Evolutionary conservation across 1,139 yeast species (phyloP).

Genomic region (Eremothecium gossypii): DNA sequence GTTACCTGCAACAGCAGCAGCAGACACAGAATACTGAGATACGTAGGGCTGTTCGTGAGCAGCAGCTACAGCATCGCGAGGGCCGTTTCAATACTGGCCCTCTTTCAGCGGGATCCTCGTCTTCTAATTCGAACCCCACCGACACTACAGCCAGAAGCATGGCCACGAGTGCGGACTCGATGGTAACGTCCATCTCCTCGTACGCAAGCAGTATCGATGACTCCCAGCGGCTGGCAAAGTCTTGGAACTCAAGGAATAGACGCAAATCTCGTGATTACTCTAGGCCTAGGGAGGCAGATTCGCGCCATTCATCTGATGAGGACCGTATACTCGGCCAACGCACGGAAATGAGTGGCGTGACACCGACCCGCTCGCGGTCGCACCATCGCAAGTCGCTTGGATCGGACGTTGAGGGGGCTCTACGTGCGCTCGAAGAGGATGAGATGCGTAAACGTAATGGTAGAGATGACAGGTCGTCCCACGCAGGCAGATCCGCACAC

Average conservation of each 20-base stretch:
- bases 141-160: conserved; percentile 24
- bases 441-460: neutral
- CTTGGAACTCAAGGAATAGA: conserved; percentile 29
- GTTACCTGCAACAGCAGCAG: neutral
- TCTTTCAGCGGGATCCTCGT: conserved; percentile 15
- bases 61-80: neutral
- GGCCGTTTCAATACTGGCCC: neutral
- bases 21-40: neutral
- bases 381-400: conserved; percentile 11
- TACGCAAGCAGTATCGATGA: conserved; percentile 28
- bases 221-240: conserved; percentile 28
- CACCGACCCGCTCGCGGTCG: neutral
- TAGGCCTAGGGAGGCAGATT: conserved; percentile 4
- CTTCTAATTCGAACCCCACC: conserved; percentile 25
- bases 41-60: neutral
- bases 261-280: conserved; percentile 24
- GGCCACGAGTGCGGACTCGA: conserved; percentile 25
- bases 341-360: conserved; percentile 4
- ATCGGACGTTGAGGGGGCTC: conserved; percentile 5
- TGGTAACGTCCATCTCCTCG: conserved; percentile 28
- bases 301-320: conserved; percentile 2
- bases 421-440: conserved; percentile 5
- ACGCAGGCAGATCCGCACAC: too few relatives aligned
- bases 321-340: conserved; percentile 4
- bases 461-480: neutral